Evolutionary conservation across 768 basidiomycete species (phyloP).

Genomic region (Mycena polygramma): DNA sequence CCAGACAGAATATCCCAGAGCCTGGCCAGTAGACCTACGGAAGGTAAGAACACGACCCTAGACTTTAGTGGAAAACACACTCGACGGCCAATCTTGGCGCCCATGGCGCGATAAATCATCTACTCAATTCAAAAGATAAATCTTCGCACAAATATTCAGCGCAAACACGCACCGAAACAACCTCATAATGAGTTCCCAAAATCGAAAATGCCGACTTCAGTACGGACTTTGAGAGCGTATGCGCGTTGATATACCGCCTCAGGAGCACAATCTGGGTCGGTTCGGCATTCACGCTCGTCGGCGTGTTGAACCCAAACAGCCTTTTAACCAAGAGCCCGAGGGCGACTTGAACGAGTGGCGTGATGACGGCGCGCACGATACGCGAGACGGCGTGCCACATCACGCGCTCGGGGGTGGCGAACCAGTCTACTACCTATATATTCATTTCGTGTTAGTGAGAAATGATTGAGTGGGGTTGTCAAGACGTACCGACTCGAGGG

Average conservation of each 20-base stretch:
- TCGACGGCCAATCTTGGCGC: slow-evolving; percentile 1
- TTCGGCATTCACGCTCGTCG: slow-evolving; percentile 44
- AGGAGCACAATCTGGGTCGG: slow-evolving; percentile 41
- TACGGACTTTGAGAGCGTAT: slow-evolving; percentile 51
- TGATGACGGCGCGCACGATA: slow-evolving; percentile 50
- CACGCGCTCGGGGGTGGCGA: slow-evolving; percentile 55
- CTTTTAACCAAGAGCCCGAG: slow-evolving; percentile 58
- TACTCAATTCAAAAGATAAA: background rate
- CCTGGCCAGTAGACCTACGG: slow-evolving; percentile 59
- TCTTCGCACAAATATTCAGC: too few relatives aligned
- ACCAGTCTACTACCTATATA: slow-evolving; percentile 58
- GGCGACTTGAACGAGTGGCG: slow-evolving; percentile 53
- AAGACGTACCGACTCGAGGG: slow-evolving; percentile 45
- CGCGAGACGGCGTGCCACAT: slow-evolving; percentile 55
- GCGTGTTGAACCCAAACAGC: slow-evolving; percentile 52
- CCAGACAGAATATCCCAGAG: slow-evolving; percentile 57
- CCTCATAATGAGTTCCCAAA: slow-evolving; percentile 61
- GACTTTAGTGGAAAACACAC: background rate
- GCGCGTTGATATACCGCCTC: slow-evolving; percentile 57
- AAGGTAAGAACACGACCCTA: background rate
- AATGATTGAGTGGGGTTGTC: too few relatives aligned
- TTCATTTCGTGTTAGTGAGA: slow-evolving; percentile 54
- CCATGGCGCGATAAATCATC: slow-evolving; percentile 4
- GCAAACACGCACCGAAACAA: slow-evolving; percentile 48
- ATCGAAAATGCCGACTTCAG: slow-evolving; percentile 56